Percentiles rank a stretch among this genome's conserved stretches.
phyloP scores from a whole-genome alignment of 768 basidiomycete genomes.

The Podaxis sp. region DNA sequence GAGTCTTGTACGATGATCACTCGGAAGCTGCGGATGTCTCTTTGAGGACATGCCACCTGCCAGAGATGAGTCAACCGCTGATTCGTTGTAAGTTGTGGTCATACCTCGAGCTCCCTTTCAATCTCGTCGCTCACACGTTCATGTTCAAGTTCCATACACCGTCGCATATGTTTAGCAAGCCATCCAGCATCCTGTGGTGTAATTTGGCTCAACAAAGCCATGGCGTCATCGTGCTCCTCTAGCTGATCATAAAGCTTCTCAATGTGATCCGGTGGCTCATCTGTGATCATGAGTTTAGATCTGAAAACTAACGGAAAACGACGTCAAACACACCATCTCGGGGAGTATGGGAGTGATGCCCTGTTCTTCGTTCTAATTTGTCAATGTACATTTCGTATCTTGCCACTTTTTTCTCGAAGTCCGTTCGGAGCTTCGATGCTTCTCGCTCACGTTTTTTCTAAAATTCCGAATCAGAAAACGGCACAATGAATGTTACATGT shows the following conservation, averaged over 20 bases:
- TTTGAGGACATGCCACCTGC: slow-evolving; percentile 64
- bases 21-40: slow-evolving; percentile 75
- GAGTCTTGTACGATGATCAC: slow-evolving; percentile 70
- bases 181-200: slow-evolving; percentile 55
- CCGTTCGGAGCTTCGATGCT: slow-evolving; percentile 54
- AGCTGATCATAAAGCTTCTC: slow-evolving; percentile 64
- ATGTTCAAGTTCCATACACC: slow-evolving; percentile 47
- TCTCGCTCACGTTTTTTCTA: slow-evolving; percentile 62
- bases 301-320: slow-evolving; percentile 2
- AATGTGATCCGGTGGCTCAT: slow-evolving; percentile 45
- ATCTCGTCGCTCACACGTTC: slow-evolving; percentile 59
- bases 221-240: slow-evolving; percentile 53
- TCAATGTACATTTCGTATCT: slow-evolving; percentile 61
- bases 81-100: slow-evolving; percentile 19
- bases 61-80: not conserved
- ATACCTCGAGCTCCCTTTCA: slow-evolving; percentile 71
- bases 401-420: slow-evolving; percentile 55
- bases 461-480: not conserved
- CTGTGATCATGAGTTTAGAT: slow-evolving; percentile 23
- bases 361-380: slow-evolving; percentile 60
- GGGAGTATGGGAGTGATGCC: slow-evolving; percentile 37
- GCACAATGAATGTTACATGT: not conserved
- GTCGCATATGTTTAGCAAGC: slow-evolving; percentile 54
- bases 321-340: slow-evolving; percentile 38
- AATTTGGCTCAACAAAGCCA: slow-evolving; percentile 40